Evolutionary conservation across 108 stramenopile species (phyloP).

Genomic region (Nitzschia putrida): DNA sequence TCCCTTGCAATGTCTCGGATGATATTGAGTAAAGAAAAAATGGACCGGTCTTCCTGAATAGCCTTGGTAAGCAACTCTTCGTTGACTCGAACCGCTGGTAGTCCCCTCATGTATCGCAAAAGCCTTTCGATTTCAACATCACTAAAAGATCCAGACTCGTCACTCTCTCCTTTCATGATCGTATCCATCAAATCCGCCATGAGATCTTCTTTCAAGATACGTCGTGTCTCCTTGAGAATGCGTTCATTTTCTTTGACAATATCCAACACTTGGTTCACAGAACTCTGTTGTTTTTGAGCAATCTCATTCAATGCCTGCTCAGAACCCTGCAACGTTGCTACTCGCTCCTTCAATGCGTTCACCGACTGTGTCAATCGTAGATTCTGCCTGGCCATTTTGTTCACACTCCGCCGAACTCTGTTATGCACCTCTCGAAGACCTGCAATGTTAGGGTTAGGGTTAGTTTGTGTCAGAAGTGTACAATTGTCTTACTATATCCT

Average conservation of each 20-base stretch:
- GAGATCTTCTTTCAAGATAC: conserved; percentile 12
- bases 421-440: conserved; percentile 11
- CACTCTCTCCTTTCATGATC: conserved; percentile 13
- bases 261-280: conserved; percentile 4
- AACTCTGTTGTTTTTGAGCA: conserved; percentile 9
- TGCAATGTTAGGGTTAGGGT: too few relatives aligned
- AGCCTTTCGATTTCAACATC: conserved; percentile 15
- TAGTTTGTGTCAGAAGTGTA: too few relatives aligned
- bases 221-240: conserved; percentile 10
- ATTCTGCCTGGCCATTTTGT: conserved; percentile 6
- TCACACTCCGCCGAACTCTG: conserved; percentile 7
- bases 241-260: conserved; percentile 21
- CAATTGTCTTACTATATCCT: too few relatives aligned
- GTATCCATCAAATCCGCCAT: conserved; percentile 21
- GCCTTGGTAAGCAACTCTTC: conserved; percentile 14
- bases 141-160: conserved; percentile 7
- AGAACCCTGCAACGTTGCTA: neutral
- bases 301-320: conserved; percentile 19
- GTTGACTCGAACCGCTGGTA: conserved; percentile 23
- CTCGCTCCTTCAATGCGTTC: neutral
- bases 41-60: neutral
- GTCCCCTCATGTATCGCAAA: conserved; percentile 7
- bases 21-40: neutral
- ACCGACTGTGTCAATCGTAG: neutral
- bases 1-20: conserved; percentile 1